Evolutionary conservation across 306 rosid species (phyloP).

Genomic region (Elaeagnus macrophylla): DNA sequence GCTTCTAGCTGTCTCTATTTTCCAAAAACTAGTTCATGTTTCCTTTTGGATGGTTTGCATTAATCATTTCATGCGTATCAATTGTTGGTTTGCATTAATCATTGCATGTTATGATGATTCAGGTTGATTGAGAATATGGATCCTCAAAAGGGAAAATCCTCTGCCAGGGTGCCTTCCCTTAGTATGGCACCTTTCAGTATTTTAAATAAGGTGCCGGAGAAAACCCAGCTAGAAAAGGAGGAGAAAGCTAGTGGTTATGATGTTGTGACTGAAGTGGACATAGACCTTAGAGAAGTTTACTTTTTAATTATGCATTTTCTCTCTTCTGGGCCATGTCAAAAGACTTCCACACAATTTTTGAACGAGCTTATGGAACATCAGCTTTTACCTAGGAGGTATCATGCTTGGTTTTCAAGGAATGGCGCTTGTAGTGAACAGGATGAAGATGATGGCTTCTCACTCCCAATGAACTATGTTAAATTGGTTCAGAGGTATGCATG

Average conservation of each 20-base stretch:
- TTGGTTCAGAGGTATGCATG: slow-evolving; percentile 56
- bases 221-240: slow-evolving; percentile 28
- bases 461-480: slow-evolving; percentile 51
- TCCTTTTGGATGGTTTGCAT: neutral
- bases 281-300: slow-evolving; percentile 69
- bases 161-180: slow-evolving; percentile 34
- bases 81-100: neutral
- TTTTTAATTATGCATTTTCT: slow-evolving; percentile 73
- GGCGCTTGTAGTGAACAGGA: slow-evolving; percentile 29
- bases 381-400: slow-evolving; percentile 89
- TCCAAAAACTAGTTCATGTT: neutral
- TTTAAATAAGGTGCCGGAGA: slow-evolving; percentile 42
- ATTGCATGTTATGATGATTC: slow-evolving; percentile 19
- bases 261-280: slow-evolving; percentile 42
- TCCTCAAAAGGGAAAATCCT: slow-evolving; percentile 41
- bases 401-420: slow-evolving; percentile 77
- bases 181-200: slow-evolving; percentile 36
- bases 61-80: neutral
- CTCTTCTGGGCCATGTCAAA: slow-evolving; percentile 72
- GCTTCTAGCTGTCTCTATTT: too few species aligned
- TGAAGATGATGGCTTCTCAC: slow-evolving; percentile 52
- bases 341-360: slow-evolving; percentile 47
- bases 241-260: slow-evolving; percentile 18
- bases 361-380: slow-evolving; percentile 68
- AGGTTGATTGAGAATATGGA: slow-evolving; percentile 44